phyloP scores from a whole-genome alignment of 202 grass and related monocot species.

The Carex arenaria region DNA sequence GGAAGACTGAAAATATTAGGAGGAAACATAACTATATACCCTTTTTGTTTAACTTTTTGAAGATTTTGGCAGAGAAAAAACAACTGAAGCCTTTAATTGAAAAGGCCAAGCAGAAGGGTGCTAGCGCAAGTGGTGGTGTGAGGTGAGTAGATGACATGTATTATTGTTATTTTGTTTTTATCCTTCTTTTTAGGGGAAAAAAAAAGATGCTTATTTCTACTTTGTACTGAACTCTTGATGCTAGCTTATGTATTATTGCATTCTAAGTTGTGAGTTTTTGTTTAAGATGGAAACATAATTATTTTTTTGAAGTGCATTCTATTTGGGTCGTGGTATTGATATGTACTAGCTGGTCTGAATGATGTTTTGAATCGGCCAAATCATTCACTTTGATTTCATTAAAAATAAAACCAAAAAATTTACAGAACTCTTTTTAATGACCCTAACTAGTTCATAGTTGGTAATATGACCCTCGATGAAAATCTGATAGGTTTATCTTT shows the following conservation, averaged over 20 bases:
- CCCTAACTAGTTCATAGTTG: no score
- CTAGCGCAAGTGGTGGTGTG: constrained; percentile 33
- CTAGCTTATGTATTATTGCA: not conserved
- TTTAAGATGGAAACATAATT: not conserved
- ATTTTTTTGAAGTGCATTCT: not conserved
- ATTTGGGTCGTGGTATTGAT: not conserved
- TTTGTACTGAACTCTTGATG: not conserved
- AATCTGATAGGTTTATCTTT: no score
- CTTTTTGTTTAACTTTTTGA: constrained; percentile 93
- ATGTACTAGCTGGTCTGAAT: no score
- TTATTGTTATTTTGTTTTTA: not conserved
- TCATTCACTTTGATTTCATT: not conserved
- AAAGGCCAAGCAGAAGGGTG: constrained; percentile 65
- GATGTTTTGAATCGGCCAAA: not conserved
- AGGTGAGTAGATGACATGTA: constrained; percentile 3
- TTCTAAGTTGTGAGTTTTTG: not conserved
- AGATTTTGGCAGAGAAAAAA: constrained; percentile 90
- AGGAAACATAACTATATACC: constrained; percentile 99
- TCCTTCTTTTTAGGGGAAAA: not conserved
- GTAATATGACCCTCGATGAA: no score
- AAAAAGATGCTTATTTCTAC: not conserved
- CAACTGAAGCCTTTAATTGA: constrained; percentile 83
- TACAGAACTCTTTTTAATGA: not conserved
- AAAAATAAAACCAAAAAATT: not conserved
- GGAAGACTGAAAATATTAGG: constrained; percentile 84